Conservation (phyloP, 2,329 filamentous ascomycete species). For the Podosphaera aphanis region DNA sequence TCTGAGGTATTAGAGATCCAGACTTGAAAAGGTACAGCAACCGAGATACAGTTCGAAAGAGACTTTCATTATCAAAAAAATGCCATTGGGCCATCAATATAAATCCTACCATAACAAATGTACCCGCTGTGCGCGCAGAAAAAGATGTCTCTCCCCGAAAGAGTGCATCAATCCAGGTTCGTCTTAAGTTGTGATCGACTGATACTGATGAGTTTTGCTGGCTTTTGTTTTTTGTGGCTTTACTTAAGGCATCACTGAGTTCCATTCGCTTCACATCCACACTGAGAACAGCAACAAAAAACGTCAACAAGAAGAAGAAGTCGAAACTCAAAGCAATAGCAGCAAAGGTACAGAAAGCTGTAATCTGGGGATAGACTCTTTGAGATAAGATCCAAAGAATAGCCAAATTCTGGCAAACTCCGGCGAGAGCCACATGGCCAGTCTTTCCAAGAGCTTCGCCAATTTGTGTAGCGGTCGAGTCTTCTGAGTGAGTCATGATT, state of each 20-base stretch:
- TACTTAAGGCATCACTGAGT: conserved; percentile 44
- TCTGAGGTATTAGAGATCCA: conserved; percentile 3
- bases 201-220: conserved; percentile 4
- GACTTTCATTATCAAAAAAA: conserved; percentile 40
- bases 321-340: conserved; percentile 55
- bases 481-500: conserved; percentile 44
- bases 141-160: conserved; percentile 39
- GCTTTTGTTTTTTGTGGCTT: conserved; percentile 21
- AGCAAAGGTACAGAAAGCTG: conserved; percentile 54
- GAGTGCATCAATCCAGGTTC: conserved; percentile 37
- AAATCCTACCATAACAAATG: conserved; percentile 47
- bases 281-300: conserved; percentile 57
- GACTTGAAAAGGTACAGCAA: conserved; percentile 13
- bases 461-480: conserved; percentile 44
- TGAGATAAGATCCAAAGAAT: conserved; percentile 42
- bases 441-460: conserved; percentile 53
- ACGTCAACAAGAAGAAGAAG: conserved; percentile 56
- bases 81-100: conserved; percentile 55
- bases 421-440: conserved; percentile 42
- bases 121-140: conserved; percentile 53
- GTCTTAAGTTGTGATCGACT: conserved; percentile 11
- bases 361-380: conserved; percentile 44
- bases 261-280: conserved; percentile 58
- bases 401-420: conserved; percentile 43
- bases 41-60: conserved; percentile 18